Base-by-base conservation (phyloP, 1,284 basidiomycete species). In the Rhizopogon hawkerae region DNA sequence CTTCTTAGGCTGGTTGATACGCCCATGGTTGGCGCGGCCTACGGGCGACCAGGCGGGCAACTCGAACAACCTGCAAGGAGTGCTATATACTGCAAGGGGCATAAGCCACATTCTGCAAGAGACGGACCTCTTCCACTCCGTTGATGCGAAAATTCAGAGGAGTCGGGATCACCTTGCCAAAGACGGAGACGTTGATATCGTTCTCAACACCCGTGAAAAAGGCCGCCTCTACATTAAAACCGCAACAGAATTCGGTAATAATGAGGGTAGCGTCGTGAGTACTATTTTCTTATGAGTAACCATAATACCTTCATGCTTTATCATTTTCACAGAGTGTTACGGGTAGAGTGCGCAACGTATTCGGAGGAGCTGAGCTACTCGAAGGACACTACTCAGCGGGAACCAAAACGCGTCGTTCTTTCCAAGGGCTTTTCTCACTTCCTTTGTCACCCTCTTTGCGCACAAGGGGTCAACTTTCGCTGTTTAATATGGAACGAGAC, bases 161-260 rank as follows among this genome's bases (percentile, higher is more conserved):
- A 78, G 80, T 6, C 68, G 73, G 16, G 77, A 81, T 46, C 66
- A 72, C 0, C 68, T 81, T 3, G 81, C 88, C 0, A 67, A 73
- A 16, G 66, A 71, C 0, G 77, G 82, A 33, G 91, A 92, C 57
- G 81, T 98, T n/a, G 92, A 97, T 61, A 65, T 98, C 35, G 78
- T 96, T 0, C 79, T 96, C 60, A 74, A 76, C 35, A 79, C 91
- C 9, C 77, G 78, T 38, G 93, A 96, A 63, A 80, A 80, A 46
- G 83, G 90, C 1, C 71, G 89, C 29, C 82, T 87, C 58, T 93
- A 82, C 59, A 63, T 95, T 18, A 92, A 89, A 59, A 92, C 85
- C 0, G 81, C 89, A 1, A 98, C 95, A 1, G 93, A 98, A 61
- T 76, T 98, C 3, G 96, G 96, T 7, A 92, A 96, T 50, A 89